Conservation (phyloP, 768 basidiomycete genomes). For the Pleurotus cornucopiae region DNA sequence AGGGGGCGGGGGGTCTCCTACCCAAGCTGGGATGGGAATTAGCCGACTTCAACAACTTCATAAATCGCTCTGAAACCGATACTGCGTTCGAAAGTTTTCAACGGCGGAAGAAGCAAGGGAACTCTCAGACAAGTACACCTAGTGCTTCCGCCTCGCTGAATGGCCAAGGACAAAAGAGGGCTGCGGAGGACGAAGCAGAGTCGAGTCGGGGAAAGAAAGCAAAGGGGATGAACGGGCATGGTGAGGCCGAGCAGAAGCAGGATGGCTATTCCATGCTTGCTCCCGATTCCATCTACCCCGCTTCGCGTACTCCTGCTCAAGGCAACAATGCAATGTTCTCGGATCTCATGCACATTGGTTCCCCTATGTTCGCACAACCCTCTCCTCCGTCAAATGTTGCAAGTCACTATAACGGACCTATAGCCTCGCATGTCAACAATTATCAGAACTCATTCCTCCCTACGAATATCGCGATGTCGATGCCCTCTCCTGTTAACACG, state of each 20-base stretch:
- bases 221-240: constrained; percentile 32
- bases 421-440: constrained; percentile 31
- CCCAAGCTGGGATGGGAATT: constrained; percentile 77
- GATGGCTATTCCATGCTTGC: constrained; percentile 56
- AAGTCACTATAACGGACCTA: constrained; percentile 33
- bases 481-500: constrained; percentile 49
- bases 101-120: constrained; percentile 48
- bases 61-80: constrained; percentile 88
- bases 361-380: constrained; percentile 60
- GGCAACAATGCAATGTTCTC: constrained; percentile 46
- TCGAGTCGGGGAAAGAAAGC: constrained; percentile 47
- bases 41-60: constrained; percentile 73
- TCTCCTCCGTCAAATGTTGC: constrained; percentile 31
- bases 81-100: constrained; percentile 91
- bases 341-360: constrained; percentile 55
- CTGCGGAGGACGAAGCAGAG: constrained; percentile 44
- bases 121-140: constrained; percentile 14
- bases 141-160: constrained; percentile 8
- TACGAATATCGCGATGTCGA: constrained; percentile 45
- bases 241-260: constrained; percentile 32
- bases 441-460: constrained; percentile 52
- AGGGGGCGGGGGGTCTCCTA: constrained; percentile 75
- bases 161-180: constrained; percentile 40
- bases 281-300: constrained; percentile 31
- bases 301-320: constrained; percentile 26